Evolutionary conservation across 495 filamentous ascomycete genomes (phyloP).

Genomic region (Bacidia gigantensis): DNA sequence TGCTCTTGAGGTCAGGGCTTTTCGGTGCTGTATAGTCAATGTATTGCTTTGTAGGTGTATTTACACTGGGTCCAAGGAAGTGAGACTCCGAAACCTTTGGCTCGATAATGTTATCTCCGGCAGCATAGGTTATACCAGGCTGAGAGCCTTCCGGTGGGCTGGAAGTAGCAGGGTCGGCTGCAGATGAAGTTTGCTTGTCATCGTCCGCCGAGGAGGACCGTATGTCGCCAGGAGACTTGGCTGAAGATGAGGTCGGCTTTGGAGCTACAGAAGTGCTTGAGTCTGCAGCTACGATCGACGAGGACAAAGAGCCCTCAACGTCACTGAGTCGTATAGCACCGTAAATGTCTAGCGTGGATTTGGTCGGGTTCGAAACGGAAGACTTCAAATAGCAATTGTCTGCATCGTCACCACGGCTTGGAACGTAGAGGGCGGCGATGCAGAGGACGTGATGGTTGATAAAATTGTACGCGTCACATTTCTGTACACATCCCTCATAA

Average conservation of each 20-base stretch:
- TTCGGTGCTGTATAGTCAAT: slow-evolving; percentile 9
- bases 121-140: slow-evolving; percentile 15
- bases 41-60: slow-evolving; percentile 19
- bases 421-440: slow-evolving; percentile 14
- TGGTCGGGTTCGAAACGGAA: slow-evolving; percentile 9
- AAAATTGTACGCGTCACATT: slow-evolving; percentile 18
- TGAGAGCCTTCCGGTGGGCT: slow-evolving; percentile 3
- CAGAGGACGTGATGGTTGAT: slow-evolving; percentile 12
- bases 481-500: slow-evolving; percentile 16
- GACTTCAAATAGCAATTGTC: slow-evolving; percentile 22
- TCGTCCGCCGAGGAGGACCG: not conserved
- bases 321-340: slow-evolving; percentile 13
- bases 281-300: not conserved
- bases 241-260: not conserved
- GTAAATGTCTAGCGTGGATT: slow-evolving; percentile 6
- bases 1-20: slow-evolving; percentile 10
- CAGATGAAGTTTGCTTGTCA: not conserved
- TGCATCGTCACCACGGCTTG: slow-evolving; percentile 8
- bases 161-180: not conserved
- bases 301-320: not conserved
- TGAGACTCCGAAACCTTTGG: slow-evolving; percentile 13
- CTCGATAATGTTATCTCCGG: slow-evolving; percentile 10
- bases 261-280: not conserved
- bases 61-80: slow-evolving; percentile 16
- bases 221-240: not conserved